phyloP scores from a whole-genome alignment of 2,329 filamentous ascomycete species.

The Cryphonectria radicalis region DNA sequence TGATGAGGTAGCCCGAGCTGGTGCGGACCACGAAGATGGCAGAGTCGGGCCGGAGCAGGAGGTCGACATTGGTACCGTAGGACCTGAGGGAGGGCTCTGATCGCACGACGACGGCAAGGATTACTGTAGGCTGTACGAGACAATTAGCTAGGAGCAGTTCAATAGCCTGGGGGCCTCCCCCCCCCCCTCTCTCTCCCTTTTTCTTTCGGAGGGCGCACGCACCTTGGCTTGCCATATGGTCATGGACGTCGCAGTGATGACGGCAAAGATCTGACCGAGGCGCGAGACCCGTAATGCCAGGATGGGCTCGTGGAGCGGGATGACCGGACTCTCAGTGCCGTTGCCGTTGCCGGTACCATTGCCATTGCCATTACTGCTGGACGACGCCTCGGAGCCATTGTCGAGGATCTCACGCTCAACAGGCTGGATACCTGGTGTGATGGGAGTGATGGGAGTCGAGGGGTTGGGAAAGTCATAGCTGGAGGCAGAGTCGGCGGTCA shows the following conservation, averaged over 20 bases:
- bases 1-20: constrained; percentile 83
- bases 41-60: constrained; percentile 88
- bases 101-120: constrained; percentile 83
- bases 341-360: constrained; percentile 24
- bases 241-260: constrained; percentile 82
- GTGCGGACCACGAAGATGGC: constrained; percentile 92
- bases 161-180: constrained; percentile 11
- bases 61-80: constrained; percentile 83
- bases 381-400: constrained; percentile 36
- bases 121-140: constrained; percentile 73
- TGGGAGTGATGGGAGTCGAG: constrained; percentile 50
- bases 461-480: constrained; percentile 43
- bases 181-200: neutral
- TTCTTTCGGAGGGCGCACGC: constrained; percentile 36
- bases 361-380: constrained; percentile 32
- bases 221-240: constrained; percentile 98
- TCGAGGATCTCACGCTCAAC: constrained; percentile 58
- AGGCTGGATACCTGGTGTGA: constrained; percentile 61
- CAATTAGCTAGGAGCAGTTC: constrained; percentile 30
- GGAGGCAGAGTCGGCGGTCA: constrained; percentile 32
- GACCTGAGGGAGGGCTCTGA: constrained; percentile 78
- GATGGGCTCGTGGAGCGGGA: constrained; percentile 65
- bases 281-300: constrained; percentile 77
- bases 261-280: constrained; percentile 81
- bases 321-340: constrained; percentile 37